Evolutionary conservation across 192 early-diverging fungal genomes (phyloP), one percentile per base, ranked within the genome.

Genomic region (Gorgonomyces haynaldii): DNA sequence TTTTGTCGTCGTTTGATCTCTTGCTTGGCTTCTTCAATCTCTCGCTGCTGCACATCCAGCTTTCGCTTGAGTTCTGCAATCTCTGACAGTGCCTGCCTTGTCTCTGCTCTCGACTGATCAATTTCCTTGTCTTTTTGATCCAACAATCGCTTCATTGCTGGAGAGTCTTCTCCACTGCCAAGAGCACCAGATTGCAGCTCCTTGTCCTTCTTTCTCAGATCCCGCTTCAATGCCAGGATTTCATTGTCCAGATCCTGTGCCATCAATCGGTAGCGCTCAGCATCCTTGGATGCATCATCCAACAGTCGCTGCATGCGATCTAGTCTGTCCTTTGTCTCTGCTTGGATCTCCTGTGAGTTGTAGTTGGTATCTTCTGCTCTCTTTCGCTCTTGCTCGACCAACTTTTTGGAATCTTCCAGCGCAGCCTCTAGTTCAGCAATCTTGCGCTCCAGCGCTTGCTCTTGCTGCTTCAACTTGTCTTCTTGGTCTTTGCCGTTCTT

Each of bases 11-110:
- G 17, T 31, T 23, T 13, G 13, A 16, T 53, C 50, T 31, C 15
- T 9, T 12, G 13, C 17, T 49, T 29, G 2, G 27, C 43, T 17
- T 44, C 19, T 43, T 62, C 38, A 42, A 50, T 52, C 24, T 61
- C 65, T 30, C 35, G 37, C 20, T 61, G 45, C 34, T 45, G 46
- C 10, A 38, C 24, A 2, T 58, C 54, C 20, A 73, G 43, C 28
- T 65, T 45, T 15, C 52, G 26, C 35, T 66, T 48, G 7, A 63
- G 28, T 10, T 9, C 24, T 5, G 30, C 48, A 20, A 66, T 41
- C 38, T 54, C 34, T 0, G 37, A 19, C 12, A 22, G n/a, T 0
- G 30, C 7, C 8, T 10, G 7, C 13, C 48, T 5, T 22, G 24
- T 17, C 24, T 50, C 48, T 2, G 48, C 15, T 23, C 35, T 17